A percentile compares a stretch with the other conserved stretches of the same genome.
Conservation (phyloP, 2,329 filamentous ascomycete species). For the Leptographium wingfieldii region DNA sequence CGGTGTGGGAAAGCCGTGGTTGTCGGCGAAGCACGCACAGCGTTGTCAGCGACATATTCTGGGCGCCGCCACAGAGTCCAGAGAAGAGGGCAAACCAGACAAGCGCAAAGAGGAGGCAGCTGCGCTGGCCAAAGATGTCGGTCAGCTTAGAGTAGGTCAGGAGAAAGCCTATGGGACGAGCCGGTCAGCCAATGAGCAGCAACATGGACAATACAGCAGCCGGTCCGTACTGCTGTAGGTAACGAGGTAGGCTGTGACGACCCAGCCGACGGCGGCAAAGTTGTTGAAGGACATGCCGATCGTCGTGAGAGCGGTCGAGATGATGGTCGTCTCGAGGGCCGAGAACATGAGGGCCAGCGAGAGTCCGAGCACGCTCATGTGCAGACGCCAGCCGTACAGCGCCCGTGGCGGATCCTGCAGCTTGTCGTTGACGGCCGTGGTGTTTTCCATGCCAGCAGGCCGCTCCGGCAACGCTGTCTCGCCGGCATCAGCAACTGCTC, state of each 20-base stretch:
- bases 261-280: slow-evolving; percentile 27
- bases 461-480: neutral
- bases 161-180: slow-evolving; percentile 20
- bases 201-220: too few species aligned
- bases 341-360: slow-evolving; percentile 26
- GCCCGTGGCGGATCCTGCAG: neutral
- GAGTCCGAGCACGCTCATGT: neutral
- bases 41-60: slow-evolving; percentile 13
- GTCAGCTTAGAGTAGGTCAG: slow-evolving; percentile 30
- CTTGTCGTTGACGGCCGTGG: neutral
- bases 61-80: slow-evolving; percentile 22
- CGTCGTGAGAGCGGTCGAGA: slow-evolving; percentile 35
- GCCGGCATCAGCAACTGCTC: too few species aligned
- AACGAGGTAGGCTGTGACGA: slow-evolving; percentile 35
- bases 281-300: slow-evolving; percentile 26
- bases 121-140: slow-evolving; percentile 27
- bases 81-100: slow-evolving; percentile 26
- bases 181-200: too few species aligned
- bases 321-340: slow-evolving; percentile 35
- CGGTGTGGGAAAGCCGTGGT: too few species aligned
- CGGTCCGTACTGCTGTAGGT: slow-evolving; percentile 26
- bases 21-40: slow-evolving; percentile 11
- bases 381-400: neutral
- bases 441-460: neutral
- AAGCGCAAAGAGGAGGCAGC: slow-evolving; percentile 19